Evolutionary conservation across 345 rosid species (phyloP).

Genomic region (Excoecaria agallocha): DNA sequence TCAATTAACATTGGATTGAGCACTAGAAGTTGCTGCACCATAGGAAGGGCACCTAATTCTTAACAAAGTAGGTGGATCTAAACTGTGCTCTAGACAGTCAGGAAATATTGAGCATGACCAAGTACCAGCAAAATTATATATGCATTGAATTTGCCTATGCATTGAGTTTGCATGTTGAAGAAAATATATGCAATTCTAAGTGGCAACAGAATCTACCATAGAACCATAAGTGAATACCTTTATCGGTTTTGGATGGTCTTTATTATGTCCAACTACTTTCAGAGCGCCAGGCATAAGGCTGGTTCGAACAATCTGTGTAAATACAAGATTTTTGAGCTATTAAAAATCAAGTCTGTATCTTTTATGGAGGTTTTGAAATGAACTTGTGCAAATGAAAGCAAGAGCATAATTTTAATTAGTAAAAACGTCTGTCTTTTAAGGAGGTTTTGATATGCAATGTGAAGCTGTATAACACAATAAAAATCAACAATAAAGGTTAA

Average conservation of each 20-base stretch:
- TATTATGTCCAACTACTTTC: slow-evolving; percentile 80
- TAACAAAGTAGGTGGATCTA: background rate
- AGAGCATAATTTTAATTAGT: background rate
- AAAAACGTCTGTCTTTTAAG: background rate
- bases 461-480: background rate
- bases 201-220: background rate
- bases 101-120: background rate
- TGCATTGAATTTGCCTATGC: background rate
- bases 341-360: background rate
- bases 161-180: too few relatives aligned
- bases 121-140: background rate
- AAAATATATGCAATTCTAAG: background rate
- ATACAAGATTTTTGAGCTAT: background rate
- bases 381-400: background rate
- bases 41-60: too few relatives aligned
- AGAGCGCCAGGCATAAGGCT: slow-evolving; percentile 88
- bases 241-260: slow-evolving; percentile 90
- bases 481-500: background rate
- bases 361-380: background rate
- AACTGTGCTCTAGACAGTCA: background rate
- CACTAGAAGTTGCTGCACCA: background rate
- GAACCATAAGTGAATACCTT: slow-evolving; percentile 59
- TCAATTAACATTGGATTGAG: background rate
- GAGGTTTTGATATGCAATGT: background rate
- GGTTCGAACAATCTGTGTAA: slow-evolving; percentile 62